A percentile compares a stretch with the other conserved stretches of the same genome.
phyloP scores from a whole-genome alignment of 805 yeast species.

The Candida hungchunana region DNA sequence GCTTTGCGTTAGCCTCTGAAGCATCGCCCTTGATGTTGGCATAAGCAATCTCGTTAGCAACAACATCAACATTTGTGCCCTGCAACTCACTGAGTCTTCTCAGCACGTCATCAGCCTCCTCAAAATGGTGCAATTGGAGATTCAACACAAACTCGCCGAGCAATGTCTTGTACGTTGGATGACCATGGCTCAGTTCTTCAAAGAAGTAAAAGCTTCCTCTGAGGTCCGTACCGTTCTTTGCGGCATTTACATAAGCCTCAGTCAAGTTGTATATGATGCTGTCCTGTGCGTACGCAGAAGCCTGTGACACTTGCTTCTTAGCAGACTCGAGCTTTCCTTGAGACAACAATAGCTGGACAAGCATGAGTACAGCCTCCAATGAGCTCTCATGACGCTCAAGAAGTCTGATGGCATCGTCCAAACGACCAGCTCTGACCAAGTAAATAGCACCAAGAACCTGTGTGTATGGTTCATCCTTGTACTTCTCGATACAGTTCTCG shows the following conservation, averaged over 20 bases:
- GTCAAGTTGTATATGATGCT: slow-evolving; percentile 72
- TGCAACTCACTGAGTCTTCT: slow-evolving; percentile 29
- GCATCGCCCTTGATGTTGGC: slow-evolving; percentile 50
- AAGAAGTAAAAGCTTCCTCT: slow-evolving; percentile 56
- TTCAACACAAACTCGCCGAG: slow-evolving; percentile 69
- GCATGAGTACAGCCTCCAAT: slow-evolving; percentile 38
- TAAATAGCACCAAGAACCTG: slow-evolving; percentile 38
- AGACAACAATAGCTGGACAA: slow-evolving; percentile 37
- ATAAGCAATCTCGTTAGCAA: slow-evolving; percentile 64
- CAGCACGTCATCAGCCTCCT: slow-evolving; percentile 74
- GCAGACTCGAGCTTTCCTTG: slow-evolving; percentile 44
- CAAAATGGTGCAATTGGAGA: slow-evolving; percentile 71
- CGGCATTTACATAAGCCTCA: slow-evolving; percentile 64
- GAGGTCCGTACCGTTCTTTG: slow-evolving; percentile 35
- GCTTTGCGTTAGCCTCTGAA: slow-evolving; percentile 33
- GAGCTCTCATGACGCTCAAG: slow-evolving; percentile 35
- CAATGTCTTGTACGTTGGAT: slow-evolving; percentile 45
- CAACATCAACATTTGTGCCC: slow-evolving; percentile 39
- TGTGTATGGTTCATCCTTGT: slow-evolving; percentile 29
- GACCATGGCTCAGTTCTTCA: slow-evolving; percentile 74
- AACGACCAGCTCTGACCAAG: slow-evolving; percentile 35
- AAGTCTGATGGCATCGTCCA: slow-evolving; percentile 39
- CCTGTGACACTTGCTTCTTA: slow-evolving; percentile 37
- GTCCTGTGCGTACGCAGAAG: slow-evolving; percentile 57
- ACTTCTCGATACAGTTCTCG: slow-evolving; percentile 19